phyloP scores from a whole-genome alignment of 2,329 filamentous ascomycete species.

The Nigrospora oryzae region DNA sequence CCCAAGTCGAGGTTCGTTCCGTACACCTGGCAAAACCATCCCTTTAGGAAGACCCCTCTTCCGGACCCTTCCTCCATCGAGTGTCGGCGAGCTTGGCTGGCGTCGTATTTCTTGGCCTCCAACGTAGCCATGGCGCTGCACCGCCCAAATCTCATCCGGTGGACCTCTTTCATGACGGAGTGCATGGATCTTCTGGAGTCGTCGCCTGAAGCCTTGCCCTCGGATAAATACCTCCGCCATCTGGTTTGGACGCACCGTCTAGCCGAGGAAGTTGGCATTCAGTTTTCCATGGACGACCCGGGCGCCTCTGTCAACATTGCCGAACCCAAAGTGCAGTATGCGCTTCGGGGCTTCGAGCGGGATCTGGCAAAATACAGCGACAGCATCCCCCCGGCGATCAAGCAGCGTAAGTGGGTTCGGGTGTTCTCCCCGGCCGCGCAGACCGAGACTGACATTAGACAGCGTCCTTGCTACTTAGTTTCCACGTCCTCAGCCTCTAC shows the following conservation, averaged over 20 bases:
- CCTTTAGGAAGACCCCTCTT: conserved; percentile 29
- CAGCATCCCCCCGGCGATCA: conserved; percentile 41
- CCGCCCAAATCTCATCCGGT: conserved; percentile 50
- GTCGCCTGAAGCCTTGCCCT: conserved; percentile 44
- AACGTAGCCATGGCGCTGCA: conserved; percentile 55
- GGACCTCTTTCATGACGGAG: conserved; percentile 53
- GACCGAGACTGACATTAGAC: conserved; percentile 7
- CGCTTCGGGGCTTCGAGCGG: conserved; percentile 55
- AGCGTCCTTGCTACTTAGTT: conserved; percentile 57
- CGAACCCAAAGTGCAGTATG: conserved; percentile 56
- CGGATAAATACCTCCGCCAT: conserved; percentile 50
- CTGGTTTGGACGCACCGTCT: conserved; percentile 53
- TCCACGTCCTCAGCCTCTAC: conserved; percentile 60
- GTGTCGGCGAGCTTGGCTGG: conserved; percentile 48
- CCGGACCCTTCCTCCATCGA: conserved; percentile 47
- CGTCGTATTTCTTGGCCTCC: conserved; percentile 49
- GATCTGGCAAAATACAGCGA: conserved; percentile 53
- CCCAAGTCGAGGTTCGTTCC: conserved; percentile 26
- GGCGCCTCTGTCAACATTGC: conserved; percentile 43
- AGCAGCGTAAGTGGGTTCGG: conserved; percentile 41
- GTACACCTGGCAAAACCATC: conserved; percentile 30
- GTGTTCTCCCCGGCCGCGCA: not conserved
- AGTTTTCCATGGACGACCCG: conserved; percentile 61
- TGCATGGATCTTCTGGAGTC: conserved; percentile 46
- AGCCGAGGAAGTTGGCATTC: conserved; percentile 58